Evolutionary conservation across 2,329 filamentous ascomycete genomes (phyloP), one percentile per base, ranked within the genome.

Genomic region (Cladosporium velox): DNA sequence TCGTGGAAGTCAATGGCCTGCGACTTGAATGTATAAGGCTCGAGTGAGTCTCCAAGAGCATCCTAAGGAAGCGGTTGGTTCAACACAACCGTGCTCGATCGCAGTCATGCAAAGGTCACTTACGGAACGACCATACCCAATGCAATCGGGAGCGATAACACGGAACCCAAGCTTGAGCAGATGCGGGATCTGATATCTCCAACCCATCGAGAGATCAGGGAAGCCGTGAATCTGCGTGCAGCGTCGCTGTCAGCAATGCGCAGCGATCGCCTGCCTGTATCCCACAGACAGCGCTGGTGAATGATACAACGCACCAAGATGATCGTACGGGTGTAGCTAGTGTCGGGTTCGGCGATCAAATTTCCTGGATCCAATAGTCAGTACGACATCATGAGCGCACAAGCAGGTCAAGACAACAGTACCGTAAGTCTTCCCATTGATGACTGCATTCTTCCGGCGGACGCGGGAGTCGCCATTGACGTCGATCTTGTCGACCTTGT

Each of bases 121-220:
- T n/a, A 59, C 55, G 2, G 55, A 59, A 15, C 87, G 85, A 28
- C 91, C 91, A 77, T 95, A 98, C 69, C 94, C 94, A 71, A 96
- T 85, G 83, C 93, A 89, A 78, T 97, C 92, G 0, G 92, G 91
- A 12, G 88, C 91, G 28, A 98, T 87, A 64, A 97, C 92, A 65
- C 90, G 87, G 70, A 94, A 86, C 30, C 90, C 90, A 65, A 92
- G 82, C 6, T 88, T 84, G 41, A 90, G 78, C 26, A 98, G 84
- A 71, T 87, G 79, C 0, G 93, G 93, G 66, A 97, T 90, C 79
- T 97, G 93, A 78, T 91, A 90, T 67, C 93, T 89, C 94, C 94
- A 98, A 75, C 90, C 92, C 74, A 93, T 88, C 10, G 87, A 87
- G 24, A 95, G 79, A 78, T 97, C 93, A 5, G 64, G 64, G 80